Evolutionary conservation across 345 rosid species (phyloP), one percentile per base, ranked within the genome.

Genomic region (Bruguiera sexangula): DNA sequence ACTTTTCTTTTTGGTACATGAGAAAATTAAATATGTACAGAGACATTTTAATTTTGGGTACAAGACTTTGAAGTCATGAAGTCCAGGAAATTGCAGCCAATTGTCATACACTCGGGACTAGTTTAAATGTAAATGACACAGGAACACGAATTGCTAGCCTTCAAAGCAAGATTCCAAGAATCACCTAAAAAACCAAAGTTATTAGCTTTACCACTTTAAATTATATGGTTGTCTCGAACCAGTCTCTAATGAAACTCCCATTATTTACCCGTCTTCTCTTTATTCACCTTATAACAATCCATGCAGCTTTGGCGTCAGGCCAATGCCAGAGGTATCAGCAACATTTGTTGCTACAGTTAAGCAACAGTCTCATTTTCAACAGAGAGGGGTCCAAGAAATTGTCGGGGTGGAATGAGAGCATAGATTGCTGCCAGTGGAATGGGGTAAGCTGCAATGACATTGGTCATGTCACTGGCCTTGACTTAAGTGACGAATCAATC

Each of bases 401-500:
- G 62, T 72, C 46, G 59, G 31, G 6, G 4, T 87, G 89, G 88
- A 59, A 51, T 71, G 64, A 19, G 11, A 52, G 22, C 64, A 15
- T 34, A 2, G 75, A 79, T 65, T 85, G 82, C 58, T 81, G 81
- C 58, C 13, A 56, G 1, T 87, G 87, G 86, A 26, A 36, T 3
- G 89, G 92, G 8, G 81, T 87, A 30, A 58, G 43, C 18, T 87
- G 92, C 26, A 73, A 83, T 69, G 71, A 0, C 1, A 72, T 52
- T 54, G 83, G 80, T 57, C 72, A 15, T 36, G 86, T 87, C 30
- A 63, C 32, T 26, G 81, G 70, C 2, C 76, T 88, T 5, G 75
- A 85, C 71, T 73, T 88, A 73, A 82, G 81, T 72, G 30, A 16
- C 4, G 78, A 84, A 62, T 60, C 21, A 2, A 80, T 82, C 68